Percentiles rank a stretch among this genome's conserved stretches.
These are phyloP conservation scores for Suillus fuscotomentosus DNA, from an alignment of 768 basidiomycete species.

Conservation along the genomic window DNA sequence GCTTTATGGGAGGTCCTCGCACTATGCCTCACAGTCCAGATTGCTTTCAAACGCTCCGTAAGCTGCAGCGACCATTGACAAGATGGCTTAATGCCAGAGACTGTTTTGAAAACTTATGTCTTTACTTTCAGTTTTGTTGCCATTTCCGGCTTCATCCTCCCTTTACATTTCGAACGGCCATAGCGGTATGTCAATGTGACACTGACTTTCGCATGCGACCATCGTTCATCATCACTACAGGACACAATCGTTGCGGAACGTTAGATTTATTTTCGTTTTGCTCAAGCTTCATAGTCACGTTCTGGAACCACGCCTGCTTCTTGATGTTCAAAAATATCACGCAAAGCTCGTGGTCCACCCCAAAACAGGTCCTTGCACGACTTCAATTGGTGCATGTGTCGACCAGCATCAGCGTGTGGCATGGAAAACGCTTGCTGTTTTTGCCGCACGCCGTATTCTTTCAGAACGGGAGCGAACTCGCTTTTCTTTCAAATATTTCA, in stretches of 20 bases:
- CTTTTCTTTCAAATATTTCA: background rate
- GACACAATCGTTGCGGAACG: background rate
- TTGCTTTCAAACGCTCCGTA: background rate
- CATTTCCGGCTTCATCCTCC: background rate
- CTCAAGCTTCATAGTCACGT: background rate
- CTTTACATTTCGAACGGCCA: background rate
- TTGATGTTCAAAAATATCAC: background rate
- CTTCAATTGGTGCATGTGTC: background rate
- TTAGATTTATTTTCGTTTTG: background rate
- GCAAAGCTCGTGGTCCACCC: background rate
- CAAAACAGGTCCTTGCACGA: background rate
- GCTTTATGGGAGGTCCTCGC: background rate
- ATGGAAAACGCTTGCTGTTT: background rate
- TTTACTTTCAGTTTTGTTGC: background rate
- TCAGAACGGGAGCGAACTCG: background rate
- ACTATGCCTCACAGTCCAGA: background rate
- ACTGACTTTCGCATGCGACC: background rate
- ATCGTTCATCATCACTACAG: background rate
- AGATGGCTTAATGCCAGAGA: background rate
- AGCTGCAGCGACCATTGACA: background rate
- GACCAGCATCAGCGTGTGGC: background rate
- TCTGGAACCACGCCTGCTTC: background rate
- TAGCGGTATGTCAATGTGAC: background rate
- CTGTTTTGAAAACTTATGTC: background rate
- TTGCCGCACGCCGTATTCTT: background rate